A percentile compares a stretch with the other conserved stretches of the same genome.
phyloP scores from a whole-genome alignment of 768 basidiomycete species.

The Gloeopeniophorella convolvens region DNA sequence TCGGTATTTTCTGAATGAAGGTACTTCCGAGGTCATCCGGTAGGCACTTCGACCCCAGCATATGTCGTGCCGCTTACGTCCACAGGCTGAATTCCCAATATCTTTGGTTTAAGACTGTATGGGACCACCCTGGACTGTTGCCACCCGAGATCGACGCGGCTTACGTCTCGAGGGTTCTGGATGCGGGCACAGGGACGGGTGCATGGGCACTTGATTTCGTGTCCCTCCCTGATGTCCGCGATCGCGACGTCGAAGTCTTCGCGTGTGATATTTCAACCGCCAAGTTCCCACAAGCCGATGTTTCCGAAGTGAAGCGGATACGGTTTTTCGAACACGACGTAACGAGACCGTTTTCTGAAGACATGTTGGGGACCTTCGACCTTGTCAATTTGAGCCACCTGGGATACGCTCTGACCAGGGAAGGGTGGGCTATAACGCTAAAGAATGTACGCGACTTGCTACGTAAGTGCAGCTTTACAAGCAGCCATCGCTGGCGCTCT shows the following conservation, averaged over 20 bases:
- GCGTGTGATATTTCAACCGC: constrained; percentile 1
- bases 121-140: background rate
- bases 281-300: background rate
- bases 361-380: constrained; percentile 2
- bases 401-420: background rate
- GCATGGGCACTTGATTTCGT: constrained; percentile 1
- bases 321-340: constrained; percentile 1
- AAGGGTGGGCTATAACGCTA: background rate
- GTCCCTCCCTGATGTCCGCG: background rate
- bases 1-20: too few species aligned
- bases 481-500: background rate
- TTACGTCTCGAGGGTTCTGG: background rate
- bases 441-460: background rate
- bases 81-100: background rate
- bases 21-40: background rate
- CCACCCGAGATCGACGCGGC: background rate
- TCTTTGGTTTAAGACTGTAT: background rate
- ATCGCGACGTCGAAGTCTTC: constrained; percentile 4
- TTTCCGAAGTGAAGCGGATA: background rate
- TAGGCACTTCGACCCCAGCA: background rate
- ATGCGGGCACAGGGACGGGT: background rate
- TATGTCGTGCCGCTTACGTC: background rate
- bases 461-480: background rate
- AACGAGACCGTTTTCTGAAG: background rate
- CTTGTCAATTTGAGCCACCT: background rate